Base-by-base conservation (phyloP, 768 basidiomycete species). In the Austroboletus festivus region DNA sequence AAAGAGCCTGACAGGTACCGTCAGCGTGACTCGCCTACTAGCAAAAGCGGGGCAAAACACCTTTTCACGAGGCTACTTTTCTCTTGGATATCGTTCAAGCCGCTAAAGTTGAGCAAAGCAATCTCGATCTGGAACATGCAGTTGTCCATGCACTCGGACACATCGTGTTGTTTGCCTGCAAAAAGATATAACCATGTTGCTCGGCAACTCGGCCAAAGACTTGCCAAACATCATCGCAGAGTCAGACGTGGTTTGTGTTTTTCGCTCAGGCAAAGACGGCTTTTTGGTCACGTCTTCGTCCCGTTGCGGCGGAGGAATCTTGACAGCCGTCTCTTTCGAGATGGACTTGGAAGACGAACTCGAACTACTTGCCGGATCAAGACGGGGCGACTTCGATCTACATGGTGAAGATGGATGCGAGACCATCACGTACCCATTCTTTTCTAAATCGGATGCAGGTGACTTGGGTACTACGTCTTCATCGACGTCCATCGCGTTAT, bases 111-210 rank as follows among this genome's bases (percentile, higher is more conserved):
- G 33, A 92, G 73, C 40, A 92, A 65, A 1, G 93, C 93, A 4
- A 91, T 87, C 68, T 99, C 96, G 43, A 98, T 93, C 68, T 98
- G 96, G 71, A 96, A 96, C 77, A 99, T 88, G 72, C 94, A 94
- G 60, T 98, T 98, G 68, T 98, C 95, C 87, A 98, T 92, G 69
- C 95, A 97, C 69, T 99, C 96, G 0, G 95, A 86, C 12, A 98
- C 94, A 64, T 99, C 96, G 61, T 99, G 95, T 60, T 99, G 96
- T 58, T 88, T 86, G 5, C 95, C 93, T 92, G 48, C 33, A 8
- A 48, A n/a, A 51, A 40, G 23, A 35, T 61, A 20, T 34, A 42
- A 35, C 13, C 19, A 18, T 16, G 28, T 44, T 33, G 5, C 24
- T 52, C 18, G 19, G 12, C n/a, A n/a, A 42, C 12, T 28, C 20